These are phyloP conservation scores for Lichtheimia ornata DNA, from an alignment of 371 early-diverging fungal genomes.

Conservation along the genomic window DNA sequence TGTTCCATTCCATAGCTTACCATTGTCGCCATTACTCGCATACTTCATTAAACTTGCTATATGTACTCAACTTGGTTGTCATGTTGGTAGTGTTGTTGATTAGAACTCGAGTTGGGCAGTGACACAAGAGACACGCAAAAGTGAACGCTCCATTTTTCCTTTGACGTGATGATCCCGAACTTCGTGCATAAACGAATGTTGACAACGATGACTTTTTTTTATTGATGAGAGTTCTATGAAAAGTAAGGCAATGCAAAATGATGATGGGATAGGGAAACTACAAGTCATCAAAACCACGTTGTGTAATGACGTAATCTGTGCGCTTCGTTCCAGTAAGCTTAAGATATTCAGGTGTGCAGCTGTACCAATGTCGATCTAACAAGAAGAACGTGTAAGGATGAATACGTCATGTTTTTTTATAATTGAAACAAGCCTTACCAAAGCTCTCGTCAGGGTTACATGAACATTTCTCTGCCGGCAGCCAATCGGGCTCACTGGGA, in stretches of 20 bases:
- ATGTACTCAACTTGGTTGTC: too few species aligned
- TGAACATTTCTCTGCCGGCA: conserved; percentile 53
- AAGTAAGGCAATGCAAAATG: neutral
- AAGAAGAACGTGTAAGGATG: neutral
- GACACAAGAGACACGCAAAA: too few species aligned
- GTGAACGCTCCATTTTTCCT: too few species aligned
- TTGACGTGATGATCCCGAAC: too few species aligned
- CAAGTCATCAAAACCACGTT: conserved; percentile 1
- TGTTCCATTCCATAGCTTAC: too few species aligned
- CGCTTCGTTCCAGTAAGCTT: conserved; percentile 12
- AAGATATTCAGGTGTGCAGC: conserved; percentile 18
- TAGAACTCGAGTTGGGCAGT: too few species aligned
- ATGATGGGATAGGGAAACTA: neutral
- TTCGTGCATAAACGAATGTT: too few species aligned
- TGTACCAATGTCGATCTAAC: conserved; percentile 19
- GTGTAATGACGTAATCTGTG: conserved; percentile 15
- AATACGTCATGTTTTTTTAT: conserved; percentile 22
- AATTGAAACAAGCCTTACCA: conserved; percentile 39
- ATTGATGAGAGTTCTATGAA: too few species aligned
- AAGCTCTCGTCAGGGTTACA: conserved; percentile 59
- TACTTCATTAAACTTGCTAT: too few species aligned
- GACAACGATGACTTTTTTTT: too few species aligned
- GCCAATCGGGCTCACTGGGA: conserved; percentile 55
- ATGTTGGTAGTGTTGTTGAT: too few species aligned
- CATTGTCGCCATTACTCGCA: too few species aligned